phyloP scores from a whole-genome alignment of 108 stramenopile genomes.

The Cyclotella cryptica region DNA sequence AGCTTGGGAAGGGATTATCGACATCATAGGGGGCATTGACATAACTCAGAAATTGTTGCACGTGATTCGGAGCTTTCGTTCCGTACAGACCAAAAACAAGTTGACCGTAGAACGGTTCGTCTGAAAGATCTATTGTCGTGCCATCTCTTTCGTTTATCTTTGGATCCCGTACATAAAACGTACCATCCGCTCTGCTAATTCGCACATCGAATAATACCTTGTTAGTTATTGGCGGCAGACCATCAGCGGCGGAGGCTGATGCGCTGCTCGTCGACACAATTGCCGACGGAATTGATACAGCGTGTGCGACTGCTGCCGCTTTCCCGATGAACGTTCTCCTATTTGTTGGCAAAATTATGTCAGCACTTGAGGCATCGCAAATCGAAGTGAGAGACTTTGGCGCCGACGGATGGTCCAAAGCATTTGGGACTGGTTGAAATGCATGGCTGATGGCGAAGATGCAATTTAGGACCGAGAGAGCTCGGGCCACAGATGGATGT shows the following conservation, averaged over 20 bases:
- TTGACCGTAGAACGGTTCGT: conserved; percentile 69
- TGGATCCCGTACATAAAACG: conserved; percentile 75
- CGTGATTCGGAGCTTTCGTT: conserved; percentile 63
- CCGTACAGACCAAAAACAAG: conserved; percentile 80
- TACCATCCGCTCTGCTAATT: conserved; percentile 82
- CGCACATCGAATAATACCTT: conserved; percentile 82
- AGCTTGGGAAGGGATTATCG: conserved; percentile 74
- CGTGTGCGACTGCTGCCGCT: not conserved
- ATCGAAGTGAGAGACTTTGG: not conserved
- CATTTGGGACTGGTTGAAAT: not conserved
- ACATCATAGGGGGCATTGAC: conserved; percentile 56
- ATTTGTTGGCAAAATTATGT: not conserved
- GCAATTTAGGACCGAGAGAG: not conserved
- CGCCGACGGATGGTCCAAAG: not conserved
- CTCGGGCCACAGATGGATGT: not conserved
- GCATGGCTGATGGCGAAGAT: not conserved
- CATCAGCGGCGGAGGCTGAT: conserved; percentile 3
- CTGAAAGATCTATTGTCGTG: conserved; percentile 16
- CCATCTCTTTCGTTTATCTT: conserved; percentile 41
- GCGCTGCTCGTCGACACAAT: not conserved
- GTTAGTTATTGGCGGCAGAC: conserved; percentile 61
- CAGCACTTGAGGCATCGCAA: not conserved
- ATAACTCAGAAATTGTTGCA: conserved; percentile 74
- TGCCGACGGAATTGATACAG: not conserved
- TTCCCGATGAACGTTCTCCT: not conserved